Conservation (phyloP, 1,284 basidiomycete genomes). For the Ustilago sp. region DNA sequence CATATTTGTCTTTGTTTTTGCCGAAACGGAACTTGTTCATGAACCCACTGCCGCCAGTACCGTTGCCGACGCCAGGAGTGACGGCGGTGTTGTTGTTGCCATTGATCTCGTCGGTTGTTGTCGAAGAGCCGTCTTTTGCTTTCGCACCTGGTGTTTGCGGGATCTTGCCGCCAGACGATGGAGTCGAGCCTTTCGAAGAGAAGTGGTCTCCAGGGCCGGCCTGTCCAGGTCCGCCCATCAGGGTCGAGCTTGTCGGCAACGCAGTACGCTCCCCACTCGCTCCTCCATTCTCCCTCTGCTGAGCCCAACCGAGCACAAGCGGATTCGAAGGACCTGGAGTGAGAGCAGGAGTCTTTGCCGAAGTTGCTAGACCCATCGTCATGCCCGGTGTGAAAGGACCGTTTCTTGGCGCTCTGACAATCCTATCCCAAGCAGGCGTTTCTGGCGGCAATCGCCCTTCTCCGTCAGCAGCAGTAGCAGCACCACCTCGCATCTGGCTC, state of each 20-base stretch:
- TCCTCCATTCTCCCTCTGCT: constrained; percentile 14
- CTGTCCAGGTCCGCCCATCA: constrained; percentile 10
- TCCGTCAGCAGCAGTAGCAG: not conserved
- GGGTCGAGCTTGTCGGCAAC: constrained; percentile 31
- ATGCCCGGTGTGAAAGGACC: constrained; percentile 68
- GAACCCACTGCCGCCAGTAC: constrained; percentile 37
- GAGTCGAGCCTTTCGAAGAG: constrained; percentile 28
- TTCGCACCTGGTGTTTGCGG: constrained; percentile 22
- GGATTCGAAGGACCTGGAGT: constrained; percentile 28
- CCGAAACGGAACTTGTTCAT: constrained; percentile 56
- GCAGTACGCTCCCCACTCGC: constrained; percentile 20
- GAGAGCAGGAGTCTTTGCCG: constrained; percentile 55
- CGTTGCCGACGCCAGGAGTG: constrained; percentile 14
- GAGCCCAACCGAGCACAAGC: constrained; percentile 29
- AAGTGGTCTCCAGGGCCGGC: constrained; percentile 45
- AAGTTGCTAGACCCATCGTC: constrained; percentile 57
- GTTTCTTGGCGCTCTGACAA: constrained; percentile 24
- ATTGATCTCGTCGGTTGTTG: constrained; percentile 26
- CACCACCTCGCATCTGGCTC: constrained; percentile 40
- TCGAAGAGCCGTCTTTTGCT: constrained; percentile 23
- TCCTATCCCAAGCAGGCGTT: constrained; percentile 48
- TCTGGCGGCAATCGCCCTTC: constrained; percentile 16
- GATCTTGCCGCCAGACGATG: constrained; percentile 3
- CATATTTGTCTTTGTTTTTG: constrained; percentile 48
- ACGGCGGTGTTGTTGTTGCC: constrained; percentile 22